Percentiles rank a stretch among this genome's conserved stretches.
These are phyloP conservation scores for Paspalum vaginatum DNA, from an alignment of 176 grass and related monocot genomes.

Conservation along the genomic window DNA sequence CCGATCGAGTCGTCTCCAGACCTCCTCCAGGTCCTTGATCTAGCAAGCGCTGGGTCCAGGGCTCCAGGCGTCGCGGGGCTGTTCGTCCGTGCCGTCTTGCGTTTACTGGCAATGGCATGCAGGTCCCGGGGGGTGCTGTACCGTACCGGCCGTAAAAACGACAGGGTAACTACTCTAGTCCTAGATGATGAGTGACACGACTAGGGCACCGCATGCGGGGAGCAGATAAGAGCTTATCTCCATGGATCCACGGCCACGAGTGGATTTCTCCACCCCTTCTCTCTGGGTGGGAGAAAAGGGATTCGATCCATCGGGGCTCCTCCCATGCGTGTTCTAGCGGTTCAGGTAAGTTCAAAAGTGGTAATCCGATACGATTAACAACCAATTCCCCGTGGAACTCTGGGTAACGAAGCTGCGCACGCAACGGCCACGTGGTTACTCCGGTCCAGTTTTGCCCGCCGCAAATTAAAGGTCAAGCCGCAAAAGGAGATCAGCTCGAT, in stretches of 20 bases:
- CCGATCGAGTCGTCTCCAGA: no score
- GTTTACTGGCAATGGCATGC: neutral
- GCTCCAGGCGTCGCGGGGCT: neutral
- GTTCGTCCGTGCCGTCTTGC: constrained; percentile 2
- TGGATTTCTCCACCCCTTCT: neutral
- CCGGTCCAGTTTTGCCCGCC: neutral
- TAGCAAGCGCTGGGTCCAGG: no score
- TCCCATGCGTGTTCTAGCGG: constrained; percentile 40
- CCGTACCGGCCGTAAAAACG: neutral
- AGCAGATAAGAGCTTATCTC: constrained; percentile 31
- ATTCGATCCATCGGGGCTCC: neutral
- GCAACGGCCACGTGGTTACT: constrained; percentile 20
- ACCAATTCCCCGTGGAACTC: constrained; percentile 10
- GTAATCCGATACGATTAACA: constrained; percentile 8
- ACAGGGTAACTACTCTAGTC: constrained; percentile 13
- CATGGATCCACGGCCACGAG: neutral
- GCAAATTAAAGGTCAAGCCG: no score
- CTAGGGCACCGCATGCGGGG: constrained; percentile 8
- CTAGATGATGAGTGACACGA: neutral
- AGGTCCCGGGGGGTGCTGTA: neutral
- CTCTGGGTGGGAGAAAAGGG: neutral
- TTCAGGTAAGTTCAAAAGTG: constrained; percentile 43
- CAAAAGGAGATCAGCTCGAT: neutral
- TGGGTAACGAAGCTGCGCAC: neutral
- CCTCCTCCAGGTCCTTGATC: no score